Evolutionary conservation across 2,329 filamentous ascomycete species (phyloP).

Genomic region (Helicocarpus griseus): DNA sequence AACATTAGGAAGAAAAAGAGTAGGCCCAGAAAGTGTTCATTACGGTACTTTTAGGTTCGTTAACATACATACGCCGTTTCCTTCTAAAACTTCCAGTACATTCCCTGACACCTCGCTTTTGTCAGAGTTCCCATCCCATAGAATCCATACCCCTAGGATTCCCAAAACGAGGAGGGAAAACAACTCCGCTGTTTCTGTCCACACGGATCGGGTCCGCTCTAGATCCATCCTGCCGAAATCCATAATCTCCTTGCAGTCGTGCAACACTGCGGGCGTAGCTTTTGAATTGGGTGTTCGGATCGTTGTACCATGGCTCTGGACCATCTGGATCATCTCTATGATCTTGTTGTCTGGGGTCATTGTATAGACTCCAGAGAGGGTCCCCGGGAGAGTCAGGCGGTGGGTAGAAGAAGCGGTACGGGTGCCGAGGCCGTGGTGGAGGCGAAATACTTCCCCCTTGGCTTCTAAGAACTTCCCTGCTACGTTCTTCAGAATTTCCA

Average conservation of each 20-base stretch:
- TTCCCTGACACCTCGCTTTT: too few species aligned
- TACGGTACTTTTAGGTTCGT: too few species aligned
- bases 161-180: conserved; percentile 13
- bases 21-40: too few species aligned
- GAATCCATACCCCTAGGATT: background rate
- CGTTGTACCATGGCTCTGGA: conserved; percentile 21
- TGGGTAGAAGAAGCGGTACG: background rate
- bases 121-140: conserved; percentile 7
- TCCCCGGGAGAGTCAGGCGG: background rate
- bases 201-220: conserved; percentile 17
- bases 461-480: background rate
- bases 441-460: background rate
- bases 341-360: background rate
- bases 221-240: conserved; percentile 13
- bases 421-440: background rate
- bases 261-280: conserved; percentile 25
- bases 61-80: background rate
- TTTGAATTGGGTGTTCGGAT: conserved; percentile 31
- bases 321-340: background rate
- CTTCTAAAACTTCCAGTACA: background rate
- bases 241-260: conserved; percentile 22
- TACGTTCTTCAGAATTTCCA: background rate
- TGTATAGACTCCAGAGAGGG: background rate
- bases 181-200: conserved; percentile 26
- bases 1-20: too few species aligned